phyloP scores from a whole-genome alignment of 140 eudicot genomes.

The Senecio squalidus region DNA sequence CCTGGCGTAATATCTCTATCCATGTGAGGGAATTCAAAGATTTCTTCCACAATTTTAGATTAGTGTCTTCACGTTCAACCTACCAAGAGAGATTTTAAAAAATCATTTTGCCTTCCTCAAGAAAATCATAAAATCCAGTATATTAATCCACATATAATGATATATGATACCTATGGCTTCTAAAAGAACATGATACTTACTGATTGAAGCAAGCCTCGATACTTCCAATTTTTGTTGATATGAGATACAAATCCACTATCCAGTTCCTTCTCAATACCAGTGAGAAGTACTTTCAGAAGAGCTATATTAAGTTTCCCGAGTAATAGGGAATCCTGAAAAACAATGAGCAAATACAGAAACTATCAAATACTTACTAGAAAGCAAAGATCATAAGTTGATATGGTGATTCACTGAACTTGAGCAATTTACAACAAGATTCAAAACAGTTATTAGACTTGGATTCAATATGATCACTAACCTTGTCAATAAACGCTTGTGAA shows the following conservation, averaged over 20 bases:
- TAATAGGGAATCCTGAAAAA: slow-evolving; percentile 64
- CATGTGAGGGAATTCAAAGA: slow-evolving; percentile 81
- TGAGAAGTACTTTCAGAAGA: slow-evolving; percentile 59
- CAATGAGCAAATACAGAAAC: slow-evolving; percentile 12
- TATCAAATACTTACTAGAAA: slow-evolving; percentile 3
- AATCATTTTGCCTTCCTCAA: too few species aligned
- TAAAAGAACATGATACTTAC: slow-evolving; percentile 34
- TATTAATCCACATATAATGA: not conserved
- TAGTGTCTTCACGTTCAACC: slow-evolving; percentile 47
- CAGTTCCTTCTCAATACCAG: slow-evolving; percentile 67
- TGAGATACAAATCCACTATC: slow-evolving; percentile 35
- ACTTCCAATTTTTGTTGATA: slow-evolving; percentile 67
- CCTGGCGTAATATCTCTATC: slow-evolving; percentile 86
- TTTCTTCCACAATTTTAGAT: slow-evolving; percentile 59
- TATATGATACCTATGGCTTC: not conserved
- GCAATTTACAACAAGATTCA: not conserved
- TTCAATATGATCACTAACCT: slow-evolving; percentile 44
- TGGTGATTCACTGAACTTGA: slow-evolving; percentile 4
- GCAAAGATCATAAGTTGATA: slow-evolving; percentile 12
- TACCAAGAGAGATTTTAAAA: slow-evolving; percentile 29
- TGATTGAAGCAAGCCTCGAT: slow-evolving; percentile 56
- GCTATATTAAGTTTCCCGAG: slow-evolving; percentile 72
- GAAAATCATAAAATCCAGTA: too few species aligned
- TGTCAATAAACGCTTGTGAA: slow-evolving; percentile 70
- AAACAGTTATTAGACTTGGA: slow-evolving; percentile 10